A percentile compares a stretch with the other conserved stretches of the same genome.
Conservation (phyloP, 257 asterid genomes). For the Nicotiana noctiflora region DNA sequence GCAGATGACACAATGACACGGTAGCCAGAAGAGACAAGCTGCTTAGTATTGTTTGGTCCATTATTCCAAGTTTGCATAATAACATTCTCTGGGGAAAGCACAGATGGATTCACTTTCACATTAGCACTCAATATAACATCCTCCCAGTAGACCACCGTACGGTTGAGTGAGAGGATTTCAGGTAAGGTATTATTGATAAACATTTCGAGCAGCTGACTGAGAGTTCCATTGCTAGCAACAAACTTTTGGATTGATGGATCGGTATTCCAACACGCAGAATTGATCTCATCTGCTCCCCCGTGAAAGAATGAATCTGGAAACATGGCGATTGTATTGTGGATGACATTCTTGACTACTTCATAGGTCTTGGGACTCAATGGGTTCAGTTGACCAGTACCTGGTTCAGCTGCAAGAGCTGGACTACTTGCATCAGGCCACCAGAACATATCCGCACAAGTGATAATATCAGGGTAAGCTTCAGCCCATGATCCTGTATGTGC, state of each 20-base stretch:
- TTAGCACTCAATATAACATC: constrained; percentile 53
- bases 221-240: constrained; percentile 60
- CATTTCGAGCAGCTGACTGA: constrained; percentile 55
- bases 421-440: constrained; percentile 78
- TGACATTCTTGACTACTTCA: constrained; percentile 50
- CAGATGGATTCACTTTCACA: constrained; percentile 42
- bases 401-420: constrained; percentile 75
- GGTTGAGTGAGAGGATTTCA: constrained; percentile 53
- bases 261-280: constrained; percentile 73
- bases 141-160: constrained; percentile 88
- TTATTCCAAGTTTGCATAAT: constrained; percentile 84
- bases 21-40: constrained; percentile 56
- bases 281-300: constrained; percentile 80
- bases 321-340: constrained; percentile 44
- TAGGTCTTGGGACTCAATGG: constrained; percentile 70
- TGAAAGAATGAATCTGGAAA: constrained; percentile 76
- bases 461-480: constrained; percentile 77
- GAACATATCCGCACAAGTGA: constrained; percentile 68
- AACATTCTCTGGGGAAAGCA: constrained; percentile 53
- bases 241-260: constrained; percentile 46
- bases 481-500: constrained; percentile 96
- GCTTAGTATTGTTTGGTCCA: constrained; percentile 65
- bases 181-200: constrained; percentile 71
- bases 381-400: constrained; percentile 86
- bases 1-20: constrained; percentile 75